These are phyloP conservation scores for Pseudozyma sp. DNA, from an alignment of 1,284 basidiomycete species.

Conservation along the genomic window DNA sequence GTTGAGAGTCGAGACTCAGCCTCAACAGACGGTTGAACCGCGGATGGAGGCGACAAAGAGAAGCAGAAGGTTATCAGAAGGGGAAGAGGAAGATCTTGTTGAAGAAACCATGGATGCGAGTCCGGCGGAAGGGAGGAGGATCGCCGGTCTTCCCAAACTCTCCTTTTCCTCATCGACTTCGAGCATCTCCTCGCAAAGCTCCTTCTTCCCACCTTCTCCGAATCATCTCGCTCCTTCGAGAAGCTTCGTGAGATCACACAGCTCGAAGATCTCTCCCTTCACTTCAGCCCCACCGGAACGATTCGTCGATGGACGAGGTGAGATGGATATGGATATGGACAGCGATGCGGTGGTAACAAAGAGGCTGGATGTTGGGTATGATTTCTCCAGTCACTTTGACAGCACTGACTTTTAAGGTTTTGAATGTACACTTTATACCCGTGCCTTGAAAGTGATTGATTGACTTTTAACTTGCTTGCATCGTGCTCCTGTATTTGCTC, in stretches of 20 bases:
- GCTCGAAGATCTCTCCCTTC: too few species aligned
- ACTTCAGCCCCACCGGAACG: too few species aligned
- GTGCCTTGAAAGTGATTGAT: background rate
- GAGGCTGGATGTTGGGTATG: conserved; percentile 1
- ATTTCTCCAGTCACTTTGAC: conserved; percentile 24
- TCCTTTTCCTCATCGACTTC: conserved; percentile 19
- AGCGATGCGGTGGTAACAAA: background rate
- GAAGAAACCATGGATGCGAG: too few species aligned
- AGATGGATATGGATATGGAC: background rate
- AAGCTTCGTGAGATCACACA: too few species aligned
- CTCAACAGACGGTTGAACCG: background rate
- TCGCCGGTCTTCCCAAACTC: conserved; percentile 10
- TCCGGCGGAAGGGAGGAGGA: background rate
- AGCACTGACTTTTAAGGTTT: conserved; percentile 27
- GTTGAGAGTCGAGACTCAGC: background rate
- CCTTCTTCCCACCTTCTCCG: background rate
- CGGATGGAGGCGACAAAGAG: background rate
- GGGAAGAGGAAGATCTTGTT: background rate
- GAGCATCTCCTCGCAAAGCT: background rate
- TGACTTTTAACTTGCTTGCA: background rate
- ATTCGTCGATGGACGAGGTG: too few species aligned
- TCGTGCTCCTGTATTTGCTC: background rate
- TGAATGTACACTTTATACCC: background rate
- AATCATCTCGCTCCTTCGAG: background rate
- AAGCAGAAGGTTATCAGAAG: background rate